Base-by-base conservation (phyloP, 2,329 filamentous ascomycete genomes). In the Calonectria henricotiae region DNA sequence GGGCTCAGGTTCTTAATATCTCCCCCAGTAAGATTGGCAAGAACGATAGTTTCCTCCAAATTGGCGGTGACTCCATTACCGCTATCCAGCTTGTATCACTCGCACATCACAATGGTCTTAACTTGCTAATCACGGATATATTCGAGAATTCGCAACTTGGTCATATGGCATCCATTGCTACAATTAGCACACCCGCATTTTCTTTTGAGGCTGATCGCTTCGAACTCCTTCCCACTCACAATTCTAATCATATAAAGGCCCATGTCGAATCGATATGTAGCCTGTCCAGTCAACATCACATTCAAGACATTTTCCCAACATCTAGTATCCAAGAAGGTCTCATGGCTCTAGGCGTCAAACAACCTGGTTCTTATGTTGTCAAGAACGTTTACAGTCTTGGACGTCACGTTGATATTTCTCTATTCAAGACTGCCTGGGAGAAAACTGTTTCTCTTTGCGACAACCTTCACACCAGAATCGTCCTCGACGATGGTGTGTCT, bases 1-100 rank as follows among this genome's bases (percentile, higher is more conserved):
- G 73, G 70, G 65, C 58, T 0, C 41, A 49, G 13, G 46, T 76
- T 11, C 37, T 76, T 11, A 41, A 62, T 5, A 8, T 74, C 2
- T 30, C 62, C 1, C 65, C 68, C 8, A 35, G 41, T 1, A 44
- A 39, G 1, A 83, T 86, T 23, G 79, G 81, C 7, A 67, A 78
- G 3, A 67, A 72, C 9, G 68, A 75, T 54, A 73, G 70, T 60
- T 79, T 79, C 68, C 76, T 79, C 37, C 63, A 62, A 9, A 69
- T 79, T 3, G 78, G 78, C 0, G 78, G 78, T 4, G 75, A 79
- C 47, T 79, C 78, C 0, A 71, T 78, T 12, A 66, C 61, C 0
- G 74, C 76, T 7, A 78, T 78, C 35, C 73, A 70, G 30, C 58
- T 76, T 1, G 75, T 77, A 13, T 55, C 51, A 2, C 27, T 47